These are phyloP conservation scores for Trypanosoma cruzi DNA, from an alignment of 208 protist species.

Conservation along the genomic window DNA sequence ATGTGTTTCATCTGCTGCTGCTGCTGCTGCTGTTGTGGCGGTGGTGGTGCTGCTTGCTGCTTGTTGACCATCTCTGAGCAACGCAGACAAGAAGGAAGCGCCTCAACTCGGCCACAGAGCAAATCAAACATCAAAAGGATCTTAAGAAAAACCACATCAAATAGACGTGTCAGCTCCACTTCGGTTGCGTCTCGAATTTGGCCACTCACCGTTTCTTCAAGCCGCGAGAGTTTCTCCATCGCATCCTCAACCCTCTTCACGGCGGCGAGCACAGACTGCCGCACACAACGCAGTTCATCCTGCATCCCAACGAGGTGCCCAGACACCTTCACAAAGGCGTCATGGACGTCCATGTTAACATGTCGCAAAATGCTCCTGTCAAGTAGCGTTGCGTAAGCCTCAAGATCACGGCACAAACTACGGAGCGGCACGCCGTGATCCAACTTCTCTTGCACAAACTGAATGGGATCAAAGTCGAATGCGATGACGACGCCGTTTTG, in stretches of 20 bases:
- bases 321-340: conserved; percentile 75
- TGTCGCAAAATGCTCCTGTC: conserved; percentile 64
- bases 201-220: conserved; percentile 34
- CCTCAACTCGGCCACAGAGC: conserved; percentile 44
- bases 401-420: conserved; percentile 67
- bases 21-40: no score
- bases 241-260: conserved; percentile 52
- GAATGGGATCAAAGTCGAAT: conserved; percentile 54
- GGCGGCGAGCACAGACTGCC: conserved; percentile 49
- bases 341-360: conserved; percentile 81
- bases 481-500: conserved; percentile 3
- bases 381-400: conserved; percentile 53
- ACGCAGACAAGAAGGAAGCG: conserved; percentile 22
- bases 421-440: conserved; percentile 68
- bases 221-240: conserved; percentile 35
- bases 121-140: conserved; percentile 70
- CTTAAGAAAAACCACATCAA: conserved; percentile 60
- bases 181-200: conserved; percentile 58
- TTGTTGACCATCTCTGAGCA: conserved; percentile 2
- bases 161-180: conserved; percentile 57
- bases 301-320: conserved; percentile 72
- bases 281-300: conserved; percentile 71
- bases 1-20: background rate
- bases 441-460: conserved; percentile 77
- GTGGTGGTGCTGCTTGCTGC: no score